Conservation (phyloP, 1,284 basidiomycete species). For the Phenoliferia sp. region DNA sequence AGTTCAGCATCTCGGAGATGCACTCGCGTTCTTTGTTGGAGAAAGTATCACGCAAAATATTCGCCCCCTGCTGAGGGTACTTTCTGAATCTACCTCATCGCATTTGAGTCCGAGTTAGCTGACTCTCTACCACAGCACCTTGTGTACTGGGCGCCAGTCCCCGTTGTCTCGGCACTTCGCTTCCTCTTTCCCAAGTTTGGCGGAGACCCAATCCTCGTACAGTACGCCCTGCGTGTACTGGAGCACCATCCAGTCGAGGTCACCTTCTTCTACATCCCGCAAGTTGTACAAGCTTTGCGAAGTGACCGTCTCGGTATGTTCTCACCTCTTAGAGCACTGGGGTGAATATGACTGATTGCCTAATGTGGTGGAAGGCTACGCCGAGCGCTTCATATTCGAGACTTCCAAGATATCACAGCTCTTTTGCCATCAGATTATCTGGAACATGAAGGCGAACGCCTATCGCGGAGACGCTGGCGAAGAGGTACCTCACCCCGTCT, state of each 20-base stretch:
- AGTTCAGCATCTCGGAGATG: constrained; percentile 71
- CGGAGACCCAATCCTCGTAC: constrained; percentile 78
- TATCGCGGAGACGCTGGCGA: constrained; percentile 85
- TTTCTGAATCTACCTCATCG: constrained; percentile 17
- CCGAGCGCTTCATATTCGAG: constrained; percentile 92
- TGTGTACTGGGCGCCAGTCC: constrained; percentile 79
- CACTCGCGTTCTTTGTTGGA: constrained; percentile 72
- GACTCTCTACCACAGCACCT: constrained; percentile 65
- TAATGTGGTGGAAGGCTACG: constrained; percentile 65
- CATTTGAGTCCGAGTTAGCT: no score
- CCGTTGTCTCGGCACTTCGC: constrained; percentile 78
- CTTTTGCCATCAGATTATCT: constrained; percentile 99
- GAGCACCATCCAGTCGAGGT: constrained; percentile 91
- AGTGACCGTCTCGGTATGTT: constrained; percentile 73
- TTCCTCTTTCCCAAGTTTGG: constrained; percentile 64
- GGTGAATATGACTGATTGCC: neutral
- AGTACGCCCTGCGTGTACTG: constrained; percentile 94
- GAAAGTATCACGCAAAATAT: constrained; percentile 58
- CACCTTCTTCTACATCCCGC: constrained; percentile 99
- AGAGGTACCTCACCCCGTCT: constrained; percentile 50
- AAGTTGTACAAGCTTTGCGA: constrained; percentile 92
- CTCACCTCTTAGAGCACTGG: neutral
- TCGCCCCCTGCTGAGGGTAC: constrained; percentile 67
- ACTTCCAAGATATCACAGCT: constrained; percentile 95
- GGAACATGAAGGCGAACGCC: constrained; percentile 99